Evolutionary conservation across 163 green algal genomes (phyloP).

Genomic region (Chlamydomonas reinhardtii): DNA sequence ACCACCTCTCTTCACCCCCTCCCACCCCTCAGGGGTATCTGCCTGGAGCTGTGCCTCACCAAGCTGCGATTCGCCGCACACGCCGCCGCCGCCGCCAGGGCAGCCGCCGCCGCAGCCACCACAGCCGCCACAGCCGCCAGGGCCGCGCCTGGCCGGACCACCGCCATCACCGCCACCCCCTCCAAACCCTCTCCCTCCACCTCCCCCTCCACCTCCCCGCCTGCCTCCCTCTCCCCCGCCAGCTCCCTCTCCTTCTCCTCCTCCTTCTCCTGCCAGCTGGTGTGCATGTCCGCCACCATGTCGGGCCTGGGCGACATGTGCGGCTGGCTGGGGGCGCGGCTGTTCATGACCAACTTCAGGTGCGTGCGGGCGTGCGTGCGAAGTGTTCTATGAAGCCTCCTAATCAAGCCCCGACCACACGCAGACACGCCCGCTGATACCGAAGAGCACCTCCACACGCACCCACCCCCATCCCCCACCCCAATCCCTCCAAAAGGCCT

Average conservation of each 20-base stretch:
- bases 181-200: not conserved
- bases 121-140: not conserved
- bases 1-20: no score
- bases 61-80: slow-evolving; percentile 75
- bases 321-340: slow-evolving; percentile 85
- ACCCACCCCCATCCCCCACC: not conserved
- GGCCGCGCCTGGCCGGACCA: not conserved
- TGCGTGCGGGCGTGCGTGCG: no score
- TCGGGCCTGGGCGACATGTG: slow-evolving; percentile 74
- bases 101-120: not conserved
- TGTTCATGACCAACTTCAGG: slow-evolving; percentile 84
- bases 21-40: slow-evolving; percentile 66
- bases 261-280: slow-evolving; percentile 73
- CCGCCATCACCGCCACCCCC: not conserved
- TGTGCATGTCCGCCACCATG: slow-evolving; percentile 94
- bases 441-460: no score
- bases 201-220: no score
- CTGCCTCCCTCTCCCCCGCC: not conserved
- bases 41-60: slow-evolving; percentile 87
- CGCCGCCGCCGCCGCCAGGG: not conserved
- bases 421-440: no score
- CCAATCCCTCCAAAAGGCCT: slow-evolving; percentile 33
- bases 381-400: no score
- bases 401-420: no score
- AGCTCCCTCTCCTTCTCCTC: not conserved